phyloP scores from a whole-genome alignment of 805 yeast species.

The Metahyphopichia silvanorum region DNA sequence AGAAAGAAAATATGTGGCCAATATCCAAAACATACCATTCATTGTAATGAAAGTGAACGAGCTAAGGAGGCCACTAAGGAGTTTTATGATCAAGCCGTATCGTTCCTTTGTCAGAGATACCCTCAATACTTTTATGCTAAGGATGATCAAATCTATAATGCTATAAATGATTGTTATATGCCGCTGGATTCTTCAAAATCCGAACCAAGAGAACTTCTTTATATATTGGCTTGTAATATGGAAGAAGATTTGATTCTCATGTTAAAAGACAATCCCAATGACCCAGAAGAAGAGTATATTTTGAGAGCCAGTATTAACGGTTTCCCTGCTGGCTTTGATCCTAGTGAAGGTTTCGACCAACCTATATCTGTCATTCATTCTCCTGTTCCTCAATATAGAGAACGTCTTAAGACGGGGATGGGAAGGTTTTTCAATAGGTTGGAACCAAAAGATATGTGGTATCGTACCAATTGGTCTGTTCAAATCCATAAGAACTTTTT shows the following conservation, averaged over 20 bases:
- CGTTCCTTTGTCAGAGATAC: constrained; percentile 44
- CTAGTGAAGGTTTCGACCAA: constrained; percentile 47
- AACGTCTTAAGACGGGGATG: constrained; percentile 60
- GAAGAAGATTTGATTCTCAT: constrained; percentile 67
- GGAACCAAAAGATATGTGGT: constrained; percentile 52
- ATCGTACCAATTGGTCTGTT: constrained; percentile 67
- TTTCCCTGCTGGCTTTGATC: constrained; percentile 75
- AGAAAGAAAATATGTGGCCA: constrained; percentile 31
- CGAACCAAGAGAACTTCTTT: constrained; percentile 18
- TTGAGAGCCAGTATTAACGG: constrained; percentile 56
- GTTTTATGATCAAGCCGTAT: constrained; percentile 41
- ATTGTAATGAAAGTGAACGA: constrained; percentile 15
- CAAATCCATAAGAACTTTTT: constrained; percentile 51
- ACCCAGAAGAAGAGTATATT: constrained; percentile 52
- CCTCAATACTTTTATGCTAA: constrained; percentile 48
- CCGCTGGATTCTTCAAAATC: constrained; percentile 21
- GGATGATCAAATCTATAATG: constrained; percentile 27
- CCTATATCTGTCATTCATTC: constrained; percentile 61
- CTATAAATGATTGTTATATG: constrained; percentile 37
- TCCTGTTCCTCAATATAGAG: constrained; percentile 68
- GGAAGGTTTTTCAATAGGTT: constrained; percentile 59
- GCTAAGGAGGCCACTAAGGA: constrained; percentile 42
- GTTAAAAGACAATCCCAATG: constrained; percentile 34
- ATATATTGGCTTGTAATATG: constrained; percentile 31
- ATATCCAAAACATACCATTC: constrained; percentile 27